Evolutionary conservation across 192 early-diverging fungal species (phyloP).

Genomic region (Coemansia asiatica): DNA sequence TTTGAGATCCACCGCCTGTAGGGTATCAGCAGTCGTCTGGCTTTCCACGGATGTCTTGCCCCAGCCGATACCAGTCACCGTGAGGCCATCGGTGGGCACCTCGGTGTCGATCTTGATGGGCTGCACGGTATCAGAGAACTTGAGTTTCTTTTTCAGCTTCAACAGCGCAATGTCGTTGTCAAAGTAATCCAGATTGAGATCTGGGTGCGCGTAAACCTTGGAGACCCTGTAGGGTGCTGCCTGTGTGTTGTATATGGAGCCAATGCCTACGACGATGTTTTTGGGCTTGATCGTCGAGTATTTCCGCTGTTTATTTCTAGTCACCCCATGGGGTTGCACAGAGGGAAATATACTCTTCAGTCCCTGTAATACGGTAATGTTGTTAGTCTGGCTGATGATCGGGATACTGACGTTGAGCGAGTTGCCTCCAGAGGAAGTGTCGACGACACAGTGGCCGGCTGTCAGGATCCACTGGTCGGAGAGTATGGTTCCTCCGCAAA

Average conservation of each 20-base stretch:
- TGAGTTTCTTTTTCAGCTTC: constrained; percentile 44
- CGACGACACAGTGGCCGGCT: constrained; percentile 55
- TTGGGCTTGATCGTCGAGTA: constrained; percentile 20
- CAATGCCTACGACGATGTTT: constrained; percentile 38
- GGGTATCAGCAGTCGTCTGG: constrained; percentile 16
- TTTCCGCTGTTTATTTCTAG: constrained; percentile 6
- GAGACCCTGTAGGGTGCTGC: constrained; percentile 16
- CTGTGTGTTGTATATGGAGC: constrained; percentile 20
- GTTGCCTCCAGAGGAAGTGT: constrained; percentile 21
- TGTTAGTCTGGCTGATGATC: not conserved
- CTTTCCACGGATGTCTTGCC: constrained; percentile 36
- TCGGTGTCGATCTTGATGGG: constrained; percentile 44
- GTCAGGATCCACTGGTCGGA: constrained; percentile 50
- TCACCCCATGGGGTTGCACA: not conserved
- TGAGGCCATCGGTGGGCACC: constrained; percentile 18
- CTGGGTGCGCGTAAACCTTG: constrained; percentile 36
- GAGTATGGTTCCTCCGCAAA: constrained; percentile 52
- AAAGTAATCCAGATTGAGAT: constrained; percentile 45
- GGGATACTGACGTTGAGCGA: constrained; percentile 19
- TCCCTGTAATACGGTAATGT: not conserved
- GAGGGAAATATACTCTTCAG: not conserved
- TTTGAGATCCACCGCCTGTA: constrained; percentile 35
- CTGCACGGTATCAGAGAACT: constrained; percentile 28
- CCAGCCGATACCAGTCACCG: constrained; percentile 52
- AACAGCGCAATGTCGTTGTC: constrained; percentile 57